Evolutionary conservation across 495 filamentous ascomycete genomes (phyloP), one percentile per base, ranked within the genome.

Genomic region (Podospora pseudoanserina): DNA sequence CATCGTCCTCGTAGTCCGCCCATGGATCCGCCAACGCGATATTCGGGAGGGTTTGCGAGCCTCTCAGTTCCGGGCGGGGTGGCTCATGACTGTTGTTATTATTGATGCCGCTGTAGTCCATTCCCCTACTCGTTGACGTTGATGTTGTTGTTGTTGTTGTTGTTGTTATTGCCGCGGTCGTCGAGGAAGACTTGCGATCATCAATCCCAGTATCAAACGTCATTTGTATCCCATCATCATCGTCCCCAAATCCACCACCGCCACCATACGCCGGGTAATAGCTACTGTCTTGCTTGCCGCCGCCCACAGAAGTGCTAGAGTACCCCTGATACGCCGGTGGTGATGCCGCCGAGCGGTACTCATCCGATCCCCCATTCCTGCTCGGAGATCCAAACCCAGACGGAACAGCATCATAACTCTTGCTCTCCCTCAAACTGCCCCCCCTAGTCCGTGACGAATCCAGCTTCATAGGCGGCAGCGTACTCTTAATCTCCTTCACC

Each of bases 381-480:
- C 3, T 58, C 5, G 55, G 23, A 20, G 55, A 58, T 1, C n/a
- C 55, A 5, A 26, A 20, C 3, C n/a, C 55, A 5, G 55, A 15
- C n/a, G 74, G 68, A 64, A 71, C 62, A 67, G 69, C 30, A 53
- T 66, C 72, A 63, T 81, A 81, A 61, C 81, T 86, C 73, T 84
- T 87, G 0, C 84, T 79, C 68, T 84, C 81, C 44, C 84, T 80
- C 18, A 85, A 73, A 11, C 73, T 76, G 7, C 81, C 73, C 11
- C 82, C 74, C 20, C 79, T 72, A 7, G 75, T 68, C 66, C 69
- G 63, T 72, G 72, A 65, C 61, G 89, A 70, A 64, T 93, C 86
- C 59, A 97, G 82, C 72, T 93, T 94, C 83, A 97, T 94, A 0
- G 93, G 91, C 61, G 94, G 93, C 19, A 97, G 79, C 3, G 94